Base-by-base conservation (phyloP, 805 yeast genomes). In the Pichia sporocuriosa region DNA sequence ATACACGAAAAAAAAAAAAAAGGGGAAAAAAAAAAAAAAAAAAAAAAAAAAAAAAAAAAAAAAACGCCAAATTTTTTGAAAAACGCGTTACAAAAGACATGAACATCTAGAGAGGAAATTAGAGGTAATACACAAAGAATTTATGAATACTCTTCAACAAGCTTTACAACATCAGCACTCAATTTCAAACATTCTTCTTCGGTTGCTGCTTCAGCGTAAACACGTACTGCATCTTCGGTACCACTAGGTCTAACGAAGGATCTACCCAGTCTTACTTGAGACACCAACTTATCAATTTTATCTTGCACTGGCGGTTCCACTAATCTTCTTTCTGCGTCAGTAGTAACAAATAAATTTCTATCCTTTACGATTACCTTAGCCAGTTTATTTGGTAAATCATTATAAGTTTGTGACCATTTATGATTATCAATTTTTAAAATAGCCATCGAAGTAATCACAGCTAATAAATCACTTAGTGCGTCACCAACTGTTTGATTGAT, bases 401-500 rank as follows among this genome's bases (percentile, higher is more conserved):
- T 66, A 62, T 90, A 93, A 34, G 77, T 76, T 9, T 63, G 51
- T 57, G 84, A 77, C 98, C 98, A 93, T 32, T 73, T 72, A 4
- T 57, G 58, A 2, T 95, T 85, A 3, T 74, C 55, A 19, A 50
- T 52, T 9, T 45, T 42, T 12, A 48, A 36, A 66, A 81, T 67
- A 8, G 70, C 56, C 52, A 83, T 69, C 8, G 88, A 78, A 2
- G 79, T 72, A 41, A 89, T 63, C 1, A 93, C 89, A 5, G 84
- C 77, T 44, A 93, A 65, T 61, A 93, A 67, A 60, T 93, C 98
- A n/a, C 95, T 78, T 39, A 93, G 81, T 10, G 98, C 95, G 61
- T 93, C 98, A 24, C 98, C 98, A n/a, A 93, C 97, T 2, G 97
- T 83, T 62, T 93, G 97, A 62, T 93, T 93, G 58, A 93, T 86